Evolutionary conservation across 176 grass and related monocot genomes (phyloP), one percentile per base, ranked within the genome.

Genomic region (Paspalum vaginatum): DNA sequence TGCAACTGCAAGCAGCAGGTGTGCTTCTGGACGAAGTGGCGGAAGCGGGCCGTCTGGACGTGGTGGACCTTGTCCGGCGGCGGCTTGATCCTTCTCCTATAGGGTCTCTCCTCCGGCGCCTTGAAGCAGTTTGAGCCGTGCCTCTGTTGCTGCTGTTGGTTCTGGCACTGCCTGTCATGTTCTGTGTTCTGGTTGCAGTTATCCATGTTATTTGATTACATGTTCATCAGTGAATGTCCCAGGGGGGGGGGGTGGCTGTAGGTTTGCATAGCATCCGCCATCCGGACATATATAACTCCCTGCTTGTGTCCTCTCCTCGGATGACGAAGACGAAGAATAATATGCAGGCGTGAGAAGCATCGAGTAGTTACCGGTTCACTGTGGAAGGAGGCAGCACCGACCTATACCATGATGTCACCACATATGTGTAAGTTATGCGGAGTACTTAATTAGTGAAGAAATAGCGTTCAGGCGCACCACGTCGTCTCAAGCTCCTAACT

Each of bases 11-110:
- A 13, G 22, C 14, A 47, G 51, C n/a, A 69, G 51, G 64, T 80
- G 51, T 15, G 78, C 3, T 11, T 70, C 65, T 46, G 78, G 24
- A 80, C 78, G 46, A 80, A 80, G 51, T 39, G 40, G 65, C 78
- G 64, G 65, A 80, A 80, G 11, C 64, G 15, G 53, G 65, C 37
- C 15, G 65, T 14, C 65, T 53, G 52, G 52, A 80, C 40, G 52
- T 70, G 52, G 78, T 80, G 51, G 15, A 80, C 52, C 78, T 70
- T 80, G 78, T 39, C 1, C 78, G 65, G 1, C 50, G 51, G 65
- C 8, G 65, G 52, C 78, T 47, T 69, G 40, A 70, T 80, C 51
- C 78, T 24, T 24, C 78, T 26, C 14, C 78, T 55, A 7, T 80
- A 70, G 3, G 65, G 65, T 51, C 65, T 69, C 58, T 32, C 58